A percentile compares a stretch with the other conserved stretches of the same genome.
These are phyloP conservation scores for Bocquillonia castaneifolia DNA, from an alignment of 441 rosid species.

Conservation along the genomic window DNA sequence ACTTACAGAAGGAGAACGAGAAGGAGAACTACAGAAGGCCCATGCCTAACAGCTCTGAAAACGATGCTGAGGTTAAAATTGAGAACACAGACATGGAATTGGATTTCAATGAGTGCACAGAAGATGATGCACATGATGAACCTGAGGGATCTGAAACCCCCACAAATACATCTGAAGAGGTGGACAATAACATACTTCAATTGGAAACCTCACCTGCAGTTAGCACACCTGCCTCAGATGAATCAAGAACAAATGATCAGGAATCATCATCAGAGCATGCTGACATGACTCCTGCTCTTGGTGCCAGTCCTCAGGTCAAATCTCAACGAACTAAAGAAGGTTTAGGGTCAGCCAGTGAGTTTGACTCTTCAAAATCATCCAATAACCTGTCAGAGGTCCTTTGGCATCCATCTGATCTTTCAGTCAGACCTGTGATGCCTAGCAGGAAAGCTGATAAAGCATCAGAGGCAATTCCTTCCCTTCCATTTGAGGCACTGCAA, in stretches of 20 bases:
- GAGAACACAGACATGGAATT: conserved; percentile 97
- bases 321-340: conserved; percentile 53
- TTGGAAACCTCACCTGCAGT: conserved; percentile 37
- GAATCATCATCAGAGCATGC: conserved; percentile 50
- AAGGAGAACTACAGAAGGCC: conserved; percentile 94
- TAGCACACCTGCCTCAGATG: conserved; percentile 42
- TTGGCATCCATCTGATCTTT: conserved; percentile 94
- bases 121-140: conserved; percentile 79
- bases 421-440: conserved; percentile 97
- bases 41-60: conserved; percentile 62
- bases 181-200: conserved; percentile 33
- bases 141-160: conserved; percentile 54
- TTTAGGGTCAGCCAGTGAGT: conserved; percentile 40
- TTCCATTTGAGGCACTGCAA: conserved; percentile 68
- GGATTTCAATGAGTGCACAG: conserved; percentile 78
- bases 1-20: conserved; percentile 88
- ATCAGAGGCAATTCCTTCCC: conserved; percentile 56
- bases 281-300: conserved; percentile 53
- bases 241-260: conserved; percentile 43
- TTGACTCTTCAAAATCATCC: conserved; percentile 54
- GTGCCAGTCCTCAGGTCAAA: conserved; percentile 62
- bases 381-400: conserved; percentile 55
- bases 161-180: conserved; percentile 39
- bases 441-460: conserved; percentile 78
- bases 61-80: conserved; percentile 80